Base-by-base conservation (phyloP, 192 early-diverging fungal species). In the Coemansia sp. region DNA sequence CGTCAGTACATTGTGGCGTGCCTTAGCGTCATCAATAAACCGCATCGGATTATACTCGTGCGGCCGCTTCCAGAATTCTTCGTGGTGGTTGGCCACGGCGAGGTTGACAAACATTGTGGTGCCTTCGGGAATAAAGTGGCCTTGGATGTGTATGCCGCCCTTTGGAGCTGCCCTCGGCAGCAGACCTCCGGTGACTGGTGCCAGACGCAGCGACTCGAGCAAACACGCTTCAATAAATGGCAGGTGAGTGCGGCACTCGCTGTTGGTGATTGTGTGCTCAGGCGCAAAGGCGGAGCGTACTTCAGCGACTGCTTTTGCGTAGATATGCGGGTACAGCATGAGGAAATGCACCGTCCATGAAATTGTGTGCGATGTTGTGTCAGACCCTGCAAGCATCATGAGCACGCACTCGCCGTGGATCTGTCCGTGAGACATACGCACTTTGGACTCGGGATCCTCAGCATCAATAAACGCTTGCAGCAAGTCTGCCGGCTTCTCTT, bases 381-480 rank as follows among this genome's bases (percentile, higher is more conserved):
- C 65, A 0, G 69, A 65, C 3, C 69, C 75, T 6, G 75, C 75
- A 19, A 71, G 58, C 69, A 77, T 71, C 72, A 81, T 74, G 23
- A 71, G 56, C 57, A 81, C 53, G 51, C 70, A 73, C 51, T 81
- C 78, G 41, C 66, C 64, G 41, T 73, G 70, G 14, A 78, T 73
- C 54, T 78, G 75, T 19, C 62, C 66, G 24, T 68, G 71, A 41
- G 54, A 54, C 76, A 79, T 79, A 18, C 65, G 67, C 10, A 70
- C 62, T 26, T 72, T 75, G 43, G 78, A 75, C 64, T 65, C 57
- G 16, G 78, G 73, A 35, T 81, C 73, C 41, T 75, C 78, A 0
- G 73, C 78, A 22, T 81, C 73, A n/a, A 81, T 75, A 38, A 81
- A 81, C 16, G 73, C 78, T 37, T 81, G 78, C 19, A 81, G 50